Evolutionary conservation across 441 rosid genomes (phyloP), one percentile per base, ranked within the genome.

Genomic region (Heliophila coronopifolia): DNA sequence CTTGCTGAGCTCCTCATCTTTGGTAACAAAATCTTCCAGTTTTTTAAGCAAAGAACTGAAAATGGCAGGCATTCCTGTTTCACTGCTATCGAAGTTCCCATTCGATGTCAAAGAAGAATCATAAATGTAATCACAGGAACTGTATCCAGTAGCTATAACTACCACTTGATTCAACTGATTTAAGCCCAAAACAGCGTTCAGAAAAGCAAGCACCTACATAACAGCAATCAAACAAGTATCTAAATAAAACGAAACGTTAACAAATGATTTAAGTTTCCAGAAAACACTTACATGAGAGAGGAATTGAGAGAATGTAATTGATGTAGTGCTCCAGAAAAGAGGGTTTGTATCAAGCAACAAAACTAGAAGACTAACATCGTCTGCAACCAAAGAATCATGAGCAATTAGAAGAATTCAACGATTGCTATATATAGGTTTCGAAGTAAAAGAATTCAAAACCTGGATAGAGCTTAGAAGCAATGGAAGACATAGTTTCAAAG

Each of bases 121-220:
- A 10, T 81, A 88, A 12, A 92, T 38, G 54, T 78, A 92, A 43
- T 71, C 87, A 46, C 95, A 92, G 2, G 92, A 78, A 74, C 73
- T 83, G 64, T 67, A 68, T 5, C 99, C 96, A 37, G 87, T 83
- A 32, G 97, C 97, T 61, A 92, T 83, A 35, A 92, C 82, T 50
- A 81, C 90, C 46, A 83, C 81, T 65, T 80, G 90, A 65, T 88
- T 92, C 53, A 92, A 59, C n/a, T 83, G 99, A 63, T 80, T 86
- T 1, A 88, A 76, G 12, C 81, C 73, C 77, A 85, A 48, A 16
- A 83, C 55, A 3, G 90, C 77, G 46, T 83, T 88, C n/a, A 88
- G 48, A 76, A 88, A 88, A 7, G 86, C 84, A 58, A 92, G 77
- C 57, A 80, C 90, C 99, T 88, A 54, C 30, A 16, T 7, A 9